Conservation (phyloP, 2,329 filamentous ascomycete species). For the Apiospora phragmitis region DNA sequence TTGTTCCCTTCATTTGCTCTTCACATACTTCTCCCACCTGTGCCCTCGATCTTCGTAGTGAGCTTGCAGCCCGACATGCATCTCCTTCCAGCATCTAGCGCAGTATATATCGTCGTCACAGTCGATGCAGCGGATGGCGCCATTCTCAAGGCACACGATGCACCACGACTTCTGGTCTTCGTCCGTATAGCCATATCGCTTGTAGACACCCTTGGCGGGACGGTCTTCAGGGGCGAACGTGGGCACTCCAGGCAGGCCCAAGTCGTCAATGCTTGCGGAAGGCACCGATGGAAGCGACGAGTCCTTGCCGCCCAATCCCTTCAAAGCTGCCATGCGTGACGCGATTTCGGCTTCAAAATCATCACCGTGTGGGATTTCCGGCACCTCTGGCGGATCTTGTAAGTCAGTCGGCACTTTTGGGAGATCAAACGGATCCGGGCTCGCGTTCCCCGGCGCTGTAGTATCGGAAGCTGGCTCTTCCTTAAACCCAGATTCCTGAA, state of each 20-base stretch:
- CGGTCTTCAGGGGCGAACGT: conserved; percentile 48
- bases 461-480: background rate
- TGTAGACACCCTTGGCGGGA: conserved; percentile 38
- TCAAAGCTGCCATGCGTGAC: conserved; percentile 53
- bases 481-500: background rate
- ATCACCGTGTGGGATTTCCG: conserved; percentile 23
- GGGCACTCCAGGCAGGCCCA: conserved; percentile 51
- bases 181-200: conserved; percentile 56
- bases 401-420: conserved; percentile 49
- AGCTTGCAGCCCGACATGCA: conserved; percentile 70
- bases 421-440: conserved; percentile 36
- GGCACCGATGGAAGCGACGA: conserved; percentile 28
- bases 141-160: conserved; percentile 79
- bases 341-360: conserved; percentile 49
- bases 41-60: conserved; percentile 72
- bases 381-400: conserved; percentile 33
- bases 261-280: conserved; percentile 32
- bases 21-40: conserved; percentile 61
- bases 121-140: conserved; percentile 68
- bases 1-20: conserved; percentile 25
- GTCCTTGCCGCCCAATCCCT: conserved; percentile 30
- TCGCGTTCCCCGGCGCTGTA: conserved; percentile 13
- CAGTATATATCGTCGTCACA: conserved; percentile 77
- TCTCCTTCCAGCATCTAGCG: conserved; percentile 76
- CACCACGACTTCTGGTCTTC: conserved; percentile 79